Base-by-base conservation (phyloP, 768 basidiomycete genomes). In the Mycena rebaudengoi region DNA sequence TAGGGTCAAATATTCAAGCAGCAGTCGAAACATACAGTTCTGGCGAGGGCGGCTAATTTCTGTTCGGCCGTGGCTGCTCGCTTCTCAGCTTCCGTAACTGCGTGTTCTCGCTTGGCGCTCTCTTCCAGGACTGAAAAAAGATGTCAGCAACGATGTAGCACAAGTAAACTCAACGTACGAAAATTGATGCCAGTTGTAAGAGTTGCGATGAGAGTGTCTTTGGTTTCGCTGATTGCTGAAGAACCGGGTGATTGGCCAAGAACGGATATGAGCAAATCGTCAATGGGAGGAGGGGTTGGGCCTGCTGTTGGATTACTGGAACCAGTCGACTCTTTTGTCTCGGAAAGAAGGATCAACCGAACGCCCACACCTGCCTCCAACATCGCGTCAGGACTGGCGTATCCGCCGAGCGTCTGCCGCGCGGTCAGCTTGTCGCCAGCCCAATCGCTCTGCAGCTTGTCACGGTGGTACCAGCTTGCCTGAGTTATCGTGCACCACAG, bases 391-490 rank as follows among this genome's bases (percentile, higher is more conserved):
- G 16, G 20, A 14, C 3, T 23, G 5, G 35, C 1, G 50, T 51
- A 44, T 6, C 62, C 62, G 8, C 55, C 62, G 7, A 64, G 35
- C 49, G 43, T 18, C 14, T 20, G 62, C 26, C 62, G 48, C 32
- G 62, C 55, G 4, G 25, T 14, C 41, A 64, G n/a, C 28, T 52
- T 57, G 8, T 35, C 30, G 7, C 23, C 49, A 5, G 23, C 28
- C 62, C 48, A 64, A 28, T 64, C 62, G 0, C 21, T 13, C 2
- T 4, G 18, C 0, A 64, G 33, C 28, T 58, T 64, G 12, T 58
- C 62, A 16, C 50, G 26, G 20, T 64, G 62, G 23, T 64, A 57
- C 62, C 62, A 64, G 23, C 55, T 44, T 4, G 62, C 55, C n/a
- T 49, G 54, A 20, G 51, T 51, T 7, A 64, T 40, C 11, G 62